These are phyloP conservation scores for Pleurotus sapidus DNA, from an alignment of 768 basidiomycete species.

Conservation along the genomic window DNA sequence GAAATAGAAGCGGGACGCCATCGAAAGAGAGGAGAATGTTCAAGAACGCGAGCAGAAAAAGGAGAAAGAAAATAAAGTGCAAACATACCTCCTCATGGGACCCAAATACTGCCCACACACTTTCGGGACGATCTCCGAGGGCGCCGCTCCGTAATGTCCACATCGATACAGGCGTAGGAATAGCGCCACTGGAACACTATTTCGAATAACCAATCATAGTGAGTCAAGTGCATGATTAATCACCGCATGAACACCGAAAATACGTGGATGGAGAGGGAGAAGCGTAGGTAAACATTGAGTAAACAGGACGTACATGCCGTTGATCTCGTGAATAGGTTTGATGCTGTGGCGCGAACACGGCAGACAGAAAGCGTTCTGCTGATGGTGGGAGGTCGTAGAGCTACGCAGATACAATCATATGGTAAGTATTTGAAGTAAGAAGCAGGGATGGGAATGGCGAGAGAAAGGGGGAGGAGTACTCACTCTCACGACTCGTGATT, in stretches of 20 bases:
- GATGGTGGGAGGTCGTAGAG: constrained; percentile 36
- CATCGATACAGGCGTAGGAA: constrained; percentile 39
- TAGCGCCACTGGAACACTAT: constrained; percentile 14
- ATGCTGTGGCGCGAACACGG: constrained; percentile 35
- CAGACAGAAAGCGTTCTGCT: constrained; percentile 32
- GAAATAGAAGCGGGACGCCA: background rate
- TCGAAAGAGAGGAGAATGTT: too few species aligned
- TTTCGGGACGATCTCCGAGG: constrained; percentile 21
- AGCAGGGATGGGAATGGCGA: constrained; percentile 1
- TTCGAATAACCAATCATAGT: constrained; percentile 15
- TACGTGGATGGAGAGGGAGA: background rate
- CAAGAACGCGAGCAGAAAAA: too few species aligned
- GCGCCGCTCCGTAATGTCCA: constrained; percentile 44
- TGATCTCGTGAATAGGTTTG: too few species aligned
- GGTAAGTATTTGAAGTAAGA: constrained; percentile 10
- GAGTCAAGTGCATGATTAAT: background rate
- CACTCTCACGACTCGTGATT: constrained; percentile 55
- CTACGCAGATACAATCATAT: constrained; percentile 18
- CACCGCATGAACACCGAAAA: background rate
- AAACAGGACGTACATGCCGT: constrained; percentile 21
- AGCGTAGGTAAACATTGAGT: constrained; percentile 14
- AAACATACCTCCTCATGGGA: constrained; percentile 60
- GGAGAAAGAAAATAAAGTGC: background rate
- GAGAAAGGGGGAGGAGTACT: constrained; percentile 20
- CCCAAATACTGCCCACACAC: constrained; percentile 55